Base-by-base conservation (phyloP, 1,284 basidiomycete species). In the Ustilago cynodontis region DNA sequence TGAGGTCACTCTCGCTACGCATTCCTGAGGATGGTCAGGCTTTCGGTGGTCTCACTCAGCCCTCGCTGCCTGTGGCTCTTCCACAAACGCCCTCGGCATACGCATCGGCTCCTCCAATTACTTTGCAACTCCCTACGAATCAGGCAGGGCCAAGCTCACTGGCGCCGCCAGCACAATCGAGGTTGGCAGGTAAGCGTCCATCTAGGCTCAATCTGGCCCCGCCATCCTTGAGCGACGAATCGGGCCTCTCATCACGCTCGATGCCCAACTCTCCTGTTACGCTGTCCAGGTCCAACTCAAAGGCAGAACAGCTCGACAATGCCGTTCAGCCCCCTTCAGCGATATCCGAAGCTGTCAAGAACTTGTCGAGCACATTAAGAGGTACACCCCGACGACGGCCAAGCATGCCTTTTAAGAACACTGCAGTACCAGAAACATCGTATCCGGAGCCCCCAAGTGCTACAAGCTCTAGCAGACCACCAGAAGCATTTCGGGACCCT, bases 291-390 rank as follows among this genome's bases (percentile, higher is more conserved):
- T 71, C 65, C 43, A 47, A 50, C 31, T 69, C 71, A 22, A 63
- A 65, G 33, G 18, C 43, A 39, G 65, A 73, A 14, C 59, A 47
- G 10, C 14, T 43, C 5, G 71, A 71, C 37, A 22, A 24, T 29
- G 14, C 49, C 8, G 49, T 58, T 8, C 43, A 37, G 18, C 33
- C 37, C 5, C 18, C 55, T 18, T 69, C 61, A 2, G 60, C 63
- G 10, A 61, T 64, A 31, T 74, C 70, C 8, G 65, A 73, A 55
- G 79, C 76, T 4, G 77, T 70, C 52, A 78, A 76, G 63, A 57
- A 81, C 39, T 62, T 83, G 10, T 75, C 80, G n/a, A 78, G 71
- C 69, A 82, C 80, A 10, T 67, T 83, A n/a, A 53, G 80, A n/a
- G 81, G 81, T n/a, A 78, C 76, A 14, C 80, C 78, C 7, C 55